Base-by-base conservation (phyloP, 306 rosid genomes). In the Senna siamea region DNA sequence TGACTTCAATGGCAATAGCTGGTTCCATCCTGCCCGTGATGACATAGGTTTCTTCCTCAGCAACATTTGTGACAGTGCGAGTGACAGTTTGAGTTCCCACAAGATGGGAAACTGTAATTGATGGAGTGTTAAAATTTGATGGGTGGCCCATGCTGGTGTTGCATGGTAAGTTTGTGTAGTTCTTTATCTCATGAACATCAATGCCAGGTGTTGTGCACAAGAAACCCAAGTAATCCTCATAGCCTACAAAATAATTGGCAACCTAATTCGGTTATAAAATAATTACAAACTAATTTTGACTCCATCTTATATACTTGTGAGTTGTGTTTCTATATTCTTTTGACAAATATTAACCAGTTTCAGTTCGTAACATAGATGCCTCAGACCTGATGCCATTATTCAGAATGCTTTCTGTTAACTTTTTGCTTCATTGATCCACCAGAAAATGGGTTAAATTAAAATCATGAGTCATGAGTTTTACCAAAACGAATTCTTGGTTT, bases 151-250 rank as follows among this genome's bases (percentile, higher is more conserved):
- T 86, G 75, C 84, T 80, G 74, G 32, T 75, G 87, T 95, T 95
- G 81, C 99, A 95, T 46, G 93, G 89, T 4, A 79, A 50, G 76
- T 75, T 88, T 28, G 90, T 95, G 83, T 89, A 86, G 69, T 87
- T 88, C 85, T 41, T 78, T 85, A 95, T 86, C 89, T 89, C 99
- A 5, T 83, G 85, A 46, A 83, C 79, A 65, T 95, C 83, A 67
- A 95, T 85, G 60, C 91, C 88, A 0, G 99, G 89, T 4, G 97
- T 95, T 41, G 99, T 89, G 85, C 99, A 95, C 83, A 95, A 76
- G 88, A 95, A 95, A 56, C 99, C 98, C 81, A 95, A 57, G 86
- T 95, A 95, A 82, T 95, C 99, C 79, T 74, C 72, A 35, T 83
- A 95, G 62, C 99, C 99, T 95, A 73, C 77, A 70, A 77, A 75